Percentiles rank a stretch among this genome's conserved stretches.
Evolutionary conservation across 2,329 filamentous ascomycete genomes (phyloP).

Genomic region (Ophiostoma sp.): DNA sequence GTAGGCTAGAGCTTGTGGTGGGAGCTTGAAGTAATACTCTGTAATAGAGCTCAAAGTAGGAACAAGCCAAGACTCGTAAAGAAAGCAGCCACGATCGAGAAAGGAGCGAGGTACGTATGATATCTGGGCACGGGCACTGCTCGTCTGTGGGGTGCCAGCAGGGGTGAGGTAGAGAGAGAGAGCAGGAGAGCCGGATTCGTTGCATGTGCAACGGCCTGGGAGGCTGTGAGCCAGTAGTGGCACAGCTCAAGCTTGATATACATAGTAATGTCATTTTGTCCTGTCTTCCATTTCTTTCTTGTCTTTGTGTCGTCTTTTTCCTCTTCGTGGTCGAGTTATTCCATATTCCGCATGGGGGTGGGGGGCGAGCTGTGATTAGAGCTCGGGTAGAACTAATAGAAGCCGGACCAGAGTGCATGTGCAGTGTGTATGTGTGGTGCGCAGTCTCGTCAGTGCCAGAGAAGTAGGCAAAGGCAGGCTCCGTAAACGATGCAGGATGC

Average conservation of each 20-base stretch:
- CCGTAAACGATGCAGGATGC: background rate
- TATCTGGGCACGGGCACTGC: background rate
- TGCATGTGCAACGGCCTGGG: background rate
- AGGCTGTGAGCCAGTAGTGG: background rate
- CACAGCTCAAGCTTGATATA: background rate
- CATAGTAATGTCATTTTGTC: no score
- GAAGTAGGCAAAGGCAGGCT: background rate
- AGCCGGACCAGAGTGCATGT: background rate
- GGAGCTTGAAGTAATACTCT: no score
- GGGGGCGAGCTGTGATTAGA: background rate
- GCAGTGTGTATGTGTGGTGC: background rate
- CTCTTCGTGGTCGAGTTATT: background rate
- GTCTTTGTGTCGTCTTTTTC: background rate
- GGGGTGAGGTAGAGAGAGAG: background rate
- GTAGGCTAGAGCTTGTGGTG: background rate
- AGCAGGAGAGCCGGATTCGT: background rate
- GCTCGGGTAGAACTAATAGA: background rate
- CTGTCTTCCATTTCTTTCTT: background rate
- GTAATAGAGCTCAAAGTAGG: background rate
- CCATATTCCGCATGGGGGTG: constrained; percentile 7
- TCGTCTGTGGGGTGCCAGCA: background rate
- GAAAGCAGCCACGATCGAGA: background rate
- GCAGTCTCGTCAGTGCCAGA: no score
- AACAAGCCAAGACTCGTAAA: background rate
- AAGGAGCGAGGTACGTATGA: background rate